Evolutionary conservation across 2,329 filamentous ascomycete species (phyloP).

Genomic region (Sporothrix curviconia): DNA sequence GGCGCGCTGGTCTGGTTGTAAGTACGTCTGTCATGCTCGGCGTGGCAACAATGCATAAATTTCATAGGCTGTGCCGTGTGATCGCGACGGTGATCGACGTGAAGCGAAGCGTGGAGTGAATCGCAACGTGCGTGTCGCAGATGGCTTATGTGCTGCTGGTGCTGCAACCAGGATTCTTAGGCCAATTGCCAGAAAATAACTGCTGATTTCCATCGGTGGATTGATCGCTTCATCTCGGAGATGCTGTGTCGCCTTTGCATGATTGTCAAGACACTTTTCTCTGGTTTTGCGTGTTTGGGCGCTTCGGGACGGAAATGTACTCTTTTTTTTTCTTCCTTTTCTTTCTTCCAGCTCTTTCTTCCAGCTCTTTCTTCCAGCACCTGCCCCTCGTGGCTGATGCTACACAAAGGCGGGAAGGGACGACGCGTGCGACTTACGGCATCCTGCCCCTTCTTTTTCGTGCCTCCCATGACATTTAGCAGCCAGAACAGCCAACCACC

Average conservation of each 20-base stretch:
- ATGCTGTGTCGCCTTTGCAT: too few species aligned
- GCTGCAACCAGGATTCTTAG: not conserved
- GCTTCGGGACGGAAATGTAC: not conserved
- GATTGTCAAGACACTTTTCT: not conserved
- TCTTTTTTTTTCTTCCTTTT: not conserved
- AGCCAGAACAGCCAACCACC: too few species aligned
- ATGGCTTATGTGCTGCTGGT: not conserved
- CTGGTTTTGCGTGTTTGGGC: not conserved
- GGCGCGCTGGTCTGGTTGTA: not conserved
- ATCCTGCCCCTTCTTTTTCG: not conserved
- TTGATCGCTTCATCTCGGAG: too few species aligned
- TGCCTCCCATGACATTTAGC: too few species aligned
- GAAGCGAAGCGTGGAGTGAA: not conserved
- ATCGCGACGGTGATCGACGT: constrained; percentile 6
- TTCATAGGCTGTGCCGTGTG: not conserved
- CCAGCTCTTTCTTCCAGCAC: not conserved
- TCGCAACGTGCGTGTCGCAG: not conserved
- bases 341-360: not conserved
- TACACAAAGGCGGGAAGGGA: not conserved
- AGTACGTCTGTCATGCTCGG: not conserved
- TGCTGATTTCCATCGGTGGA: too few species aligned
- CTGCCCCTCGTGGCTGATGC: not conserved
- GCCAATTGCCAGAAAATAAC: too few species aligned
- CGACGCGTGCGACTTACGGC: not conserved
- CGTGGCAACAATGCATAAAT: not conserved